Percentiles rank a stretch among this genome's conserved stretches.
phyloP scores from a whole-genome alignment of 208 protist genomes.

The Trypanosoma platydactyli region DNA sequence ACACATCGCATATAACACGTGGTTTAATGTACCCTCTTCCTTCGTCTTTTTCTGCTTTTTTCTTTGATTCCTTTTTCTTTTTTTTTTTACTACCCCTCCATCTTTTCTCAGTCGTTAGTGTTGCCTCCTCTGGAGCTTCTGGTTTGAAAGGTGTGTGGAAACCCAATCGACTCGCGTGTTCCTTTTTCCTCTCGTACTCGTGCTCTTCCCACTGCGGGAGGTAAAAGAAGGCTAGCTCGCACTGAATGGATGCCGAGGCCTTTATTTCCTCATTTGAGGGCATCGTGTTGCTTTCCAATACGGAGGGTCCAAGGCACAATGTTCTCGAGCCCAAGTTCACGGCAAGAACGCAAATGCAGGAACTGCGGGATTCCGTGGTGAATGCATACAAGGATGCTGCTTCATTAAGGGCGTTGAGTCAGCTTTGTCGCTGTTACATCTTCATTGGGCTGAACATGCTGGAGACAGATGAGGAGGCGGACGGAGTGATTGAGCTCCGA shows the following conservation, averaged over 20 bases:
- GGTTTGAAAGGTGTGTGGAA: too few species aligned
- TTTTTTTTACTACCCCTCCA: neutral
- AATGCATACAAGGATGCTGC: conserved; percentile 52
- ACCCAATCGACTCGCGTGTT: neutral
- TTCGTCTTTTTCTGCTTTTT: conserved; percentile 22
- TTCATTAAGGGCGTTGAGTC: conserved; percentile 42
- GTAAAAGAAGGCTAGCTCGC: neutral
- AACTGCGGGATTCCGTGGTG: conserved; percentile 51
- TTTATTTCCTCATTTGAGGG: conserved; percentile 54
- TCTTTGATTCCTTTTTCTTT: conserved; percentile 1
- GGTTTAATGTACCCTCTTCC: conserved; percentile 9
- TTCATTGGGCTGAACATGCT: conserved; percentile 76
- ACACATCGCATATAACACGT: neutral
- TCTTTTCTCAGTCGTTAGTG: too few species aligned
- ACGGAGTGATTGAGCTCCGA: conserved; percentile 48
- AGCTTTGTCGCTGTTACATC: conserved; percentile 65
- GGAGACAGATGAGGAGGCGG: conserved; percentile 70
- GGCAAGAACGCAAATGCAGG: conserved; percentile 58
- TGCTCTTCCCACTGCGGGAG: neutral
- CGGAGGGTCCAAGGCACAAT: conserved; percentile 71
- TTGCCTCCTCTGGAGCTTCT: too few species aligned
- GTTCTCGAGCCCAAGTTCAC: conserved; percentile 76
- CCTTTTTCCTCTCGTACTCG: conserved; percentile 3
- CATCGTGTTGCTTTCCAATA: conserved; percentile 53
- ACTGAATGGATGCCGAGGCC: conserved; percentile 43